phyloP scores from a whole-genome alignment of 495 filamentous ascomycete species.

The Xylaria intraflava region DNA sequence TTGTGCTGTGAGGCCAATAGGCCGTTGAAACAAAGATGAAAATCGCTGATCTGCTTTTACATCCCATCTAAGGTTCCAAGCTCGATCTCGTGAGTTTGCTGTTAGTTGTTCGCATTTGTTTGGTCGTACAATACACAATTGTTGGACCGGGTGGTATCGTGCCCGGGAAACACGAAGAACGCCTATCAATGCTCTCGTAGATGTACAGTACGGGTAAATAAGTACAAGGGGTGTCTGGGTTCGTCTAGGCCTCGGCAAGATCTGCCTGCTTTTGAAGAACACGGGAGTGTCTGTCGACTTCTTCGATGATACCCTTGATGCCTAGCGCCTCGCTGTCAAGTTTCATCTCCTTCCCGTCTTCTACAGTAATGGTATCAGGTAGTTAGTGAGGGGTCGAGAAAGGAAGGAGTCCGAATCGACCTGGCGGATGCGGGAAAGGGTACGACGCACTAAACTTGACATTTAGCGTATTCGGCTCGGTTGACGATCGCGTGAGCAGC shows the following conservation, averaged over 20 bases:
- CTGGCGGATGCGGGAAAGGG: background rate
- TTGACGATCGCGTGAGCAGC: slow-evolving; percentile 61
- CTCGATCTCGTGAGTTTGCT: background rate
- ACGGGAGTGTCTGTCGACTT: slow-evolving; percentile 85
- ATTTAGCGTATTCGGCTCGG: slow-evolving; percentile 53
- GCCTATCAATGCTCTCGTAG: slow-evolving; percentile 19
- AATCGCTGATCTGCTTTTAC: background rate
- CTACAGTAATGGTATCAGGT: slow-evolving; percentile 33
- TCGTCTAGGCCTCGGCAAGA: slow-evolving; percentile 50
- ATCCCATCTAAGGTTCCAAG: background rate
- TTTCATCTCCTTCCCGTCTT: slow-evolving; percentile 75
- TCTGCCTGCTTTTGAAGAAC: slow-evolving; percentile 73
- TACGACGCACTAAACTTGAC: slow-evolving; percentile 72
- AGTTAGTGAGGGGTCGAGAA: slow-evolving; percentile 4
- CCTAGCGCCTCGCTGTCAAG: slow-evolving; percentile 66
- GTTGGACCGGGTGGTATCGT: slow-evolving; percentile 7
- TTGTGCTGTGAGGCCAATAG: background rate
- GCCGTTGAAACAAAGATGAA: background rate
- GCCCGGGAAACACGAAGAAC: slow-evolving; percentile 18
- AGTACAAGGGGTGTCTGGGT: slow-evolving; percentile 5
- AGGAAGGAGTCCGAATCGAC: too few species aligned
- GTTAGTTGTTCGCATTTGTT: background rate
- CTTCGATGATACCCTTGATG: slow-evolving; percentile 80
- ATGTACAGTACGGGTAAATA: slow-evolving; percentile 8
- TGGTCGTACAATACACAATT: background rate